These are phyloP conservation scores for Trifolium dubium DNA, from an alignment of 306 rosid genomes.

Conservation along the genomic window DNA sequence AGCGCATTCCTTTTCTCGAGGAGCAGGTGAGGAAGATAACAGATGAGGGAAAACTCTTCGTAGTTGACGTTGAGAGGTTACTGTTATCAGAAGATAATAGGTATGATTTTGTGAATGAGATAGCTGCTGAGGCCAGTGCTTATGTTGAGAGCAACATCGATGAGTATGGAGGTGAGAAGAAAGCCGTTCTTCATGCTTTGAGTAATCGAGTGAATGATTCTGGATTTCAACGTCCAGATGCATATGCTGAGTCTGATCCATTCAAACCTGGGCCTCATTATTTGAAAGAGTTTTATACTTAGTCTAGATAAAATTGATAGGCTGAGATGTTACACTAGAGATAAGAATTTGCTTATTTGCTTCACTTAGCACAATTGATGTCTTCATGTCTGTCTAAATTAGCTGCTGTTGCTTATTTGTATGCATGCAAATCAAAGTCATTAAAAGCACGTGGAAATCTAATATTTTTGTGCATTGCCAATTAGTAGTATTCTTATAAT, in stretches of 20 bases:
- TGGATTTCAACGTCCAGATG: slow-evolving; percentile 79
- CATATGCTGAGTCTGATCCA: slow-evolving; percentile 77
- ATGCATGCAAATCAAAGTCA: slow-evolving; percentile 18
- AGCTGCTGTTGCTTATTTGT: slow-evolving; percentile 22
- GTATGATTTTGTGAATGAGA: slow-evolving; percentile 85
- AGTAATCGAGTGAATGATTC: slow-evolving; percentile 81
- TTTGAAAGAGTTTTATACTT: slow-evolving; percentile 62
- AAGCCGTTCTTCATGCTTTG: slow-evolving; percentile 89
- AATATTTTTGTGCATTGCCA: not conserved
- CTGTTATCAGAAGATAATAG: slow-evolving; percentile 80
- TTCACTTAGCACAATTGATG: slow-evolving; percentile 12
- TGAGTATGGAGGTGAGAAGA: slow-evolving; percentile 81
- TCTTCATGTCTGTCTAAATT: not conserved
- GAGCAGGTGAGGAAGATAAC: slow-evolving; percentile 83
- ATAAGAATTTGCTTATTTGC: not conserved
- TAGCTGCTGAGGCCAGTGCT: slow-evolving; percentile 84
- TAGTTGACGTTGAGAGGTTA: slow-evolving; percentile 73
- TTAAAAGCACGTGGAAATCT: not conserved
- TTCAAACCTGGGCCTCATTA: slow-evolving; percentile 78
- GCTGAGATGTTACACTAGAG: slow-evolving; percentile 26
- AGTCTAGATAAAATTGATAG: slow-evolving; percentile 7
- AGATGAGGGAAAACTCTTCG: slow-evolving; percentile 73
- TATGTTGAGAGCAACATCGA: slow-evolving; percentile 80
- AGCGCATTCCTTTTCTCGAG: slow-evolving; percentile 86
- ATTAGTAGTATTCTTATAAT: not conserved